phyloP scores from a whole-genome alignment of 2,329 filamentous ascomycete genomes.

The Colletotrichum tabaci region DNA sequence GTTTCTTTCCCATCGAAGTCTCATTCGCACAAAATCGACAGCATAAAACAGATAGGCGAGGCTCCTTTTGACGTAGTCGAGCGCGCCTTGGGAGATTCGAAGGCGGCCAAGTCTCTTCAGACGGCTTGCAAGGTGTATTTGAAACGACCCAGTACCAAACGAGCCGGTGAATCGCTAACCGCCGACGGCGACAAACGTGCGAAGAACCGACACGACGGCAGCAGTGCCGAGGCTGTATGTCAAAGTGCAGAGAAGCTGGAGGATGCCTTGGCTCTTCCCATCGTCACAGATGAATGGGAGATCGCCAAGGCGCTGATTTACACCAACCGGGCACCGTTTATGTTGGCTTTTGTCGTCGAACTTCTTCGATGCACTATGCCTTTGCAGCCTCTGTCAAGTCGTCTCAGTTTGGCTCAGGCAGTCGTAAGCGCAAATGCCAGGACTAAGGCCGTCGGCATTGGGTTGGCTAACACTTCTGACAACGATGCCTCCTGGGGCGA shows the following conservation, averaged over 20 bases:
- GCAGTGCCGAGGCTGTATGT: slow-evolving; percentile 41
- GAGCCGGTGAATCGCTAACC: background rate
- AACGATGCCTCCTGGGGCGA: slow-evolving; percentile 81
- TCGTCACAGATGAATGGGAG: slow-evolving; percentile 69
- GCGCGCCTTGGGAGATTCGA: slow-evolving; percentile 62
- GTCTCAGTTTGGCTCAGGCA: slow-evolving; percentile 86
- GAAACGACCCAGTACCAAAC: slow-evolving; percentile 50
- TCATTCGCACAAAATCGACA: slow-evolving; percentile 47
- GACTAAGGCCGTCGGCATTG: slow-evolving; percentile 82
- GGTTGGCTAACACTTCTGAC: slow-evolving; percentile 74
- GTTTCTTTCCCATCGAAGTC: background rate
- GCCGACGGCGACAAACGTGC: slow-evolving; percentile 45
- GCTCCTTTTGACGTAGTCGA: slow-evolving; percentile 61
- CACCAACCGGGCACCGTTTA: slow-evolving; percentile 86
- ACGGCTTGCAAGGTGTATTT: slow-evolving; percentile 68
- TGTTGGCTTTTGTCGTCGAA: slow-evolving; percentile 84
- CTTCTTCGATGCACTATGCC: slow-evolving; percentile 87
- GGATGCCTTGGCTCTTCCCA: slow-evolving; percentile 72
- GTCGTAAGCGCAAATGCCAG: slow-evolving; percentile 87
- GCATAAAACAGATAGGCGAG: slow-evolving; percentile 70
- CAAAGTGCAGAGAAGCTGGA: slow-evolving; percentile 69
- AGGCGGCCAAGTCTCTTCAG: slow-evolving; percentile 66
- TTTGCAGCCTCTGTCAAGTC: slow-evolving; percentile 86
- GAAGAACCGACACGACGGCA: slow-evolving; percentile 15
- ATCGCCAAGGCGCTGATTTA: slow-evolving; percentile 72